Conservation (phyloP, 1,284 basidiomycete genomes). For the Apiotrichum montevideense region DNA sequence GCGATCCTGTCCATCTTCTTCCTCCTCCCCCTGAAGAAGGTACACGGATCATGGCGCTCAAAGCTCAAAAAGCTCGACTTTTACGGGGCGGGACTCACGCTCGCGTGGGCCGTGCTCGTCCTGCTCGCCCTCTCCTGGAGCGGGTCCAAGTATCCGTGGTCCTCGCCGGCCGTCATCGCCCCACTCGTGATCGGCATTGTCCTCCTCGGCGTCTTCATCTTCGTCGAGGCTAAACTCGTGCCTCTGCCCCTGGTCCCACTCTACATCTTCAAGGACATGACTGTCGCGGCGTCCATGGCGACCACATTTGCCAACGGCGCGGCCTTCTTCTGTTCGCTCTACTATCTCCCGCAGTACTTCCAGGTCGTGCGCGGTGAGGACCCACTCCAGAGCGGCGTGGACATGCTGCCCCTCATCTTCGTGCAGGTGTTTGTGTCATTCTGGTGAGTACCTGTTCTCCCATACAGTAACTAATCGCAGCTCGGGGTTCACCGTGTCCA, state of each 20-base stretch:
- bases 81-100: slow-evolving; percentile 55
- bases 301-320: slow-evolving; percentile 60
- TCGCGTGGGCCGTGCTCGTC: slow-evolving; percentile 57
- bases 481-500: slow-evolving; percentile 57
- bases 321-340: slow-evolving; percentile 24
- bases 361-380: slow-evolving; percentile 61
- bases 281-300: slow-evolving; percentile 62
- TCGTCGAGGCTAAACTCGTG: slow-evolving; percentile 66
- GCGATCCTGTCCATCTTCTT: slow-evolving; percentile 55
- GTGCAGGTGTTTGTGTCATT: slow-evolving; percentile 54
- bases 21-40: slow-evolving; percentile 60
- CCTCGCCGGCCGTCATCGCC: slow-evolving; percentile 56
- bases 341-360: slow-evolving; percentile 60
- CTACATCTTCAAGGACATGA: slow-evolving; percentile 64
- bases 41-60: slow-evolving; percentile 54
- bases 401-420: slow-evolving; percentile 60
- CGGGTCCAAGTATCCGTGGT: slow-evolving; percentile 62
- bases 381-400: slow-evolving; percentile 56
- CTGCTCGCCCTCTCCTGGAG: slow-evolving; percentile 68
- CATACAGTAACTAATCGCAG: neutral
- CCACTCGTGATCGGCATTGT: slow-evolving; percentile 56
- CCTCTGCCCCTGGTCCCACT: slow-evolving; percentile 60
- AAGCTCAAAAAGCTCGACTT: slow-evolving; percentile 63
- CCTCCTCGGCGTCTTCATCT: slow-evolving; percentile 56
- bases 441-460: neutral